phyloP scores from a whole-genome alignment of 345 rosid species.

The Clausena lansium region DNA sequence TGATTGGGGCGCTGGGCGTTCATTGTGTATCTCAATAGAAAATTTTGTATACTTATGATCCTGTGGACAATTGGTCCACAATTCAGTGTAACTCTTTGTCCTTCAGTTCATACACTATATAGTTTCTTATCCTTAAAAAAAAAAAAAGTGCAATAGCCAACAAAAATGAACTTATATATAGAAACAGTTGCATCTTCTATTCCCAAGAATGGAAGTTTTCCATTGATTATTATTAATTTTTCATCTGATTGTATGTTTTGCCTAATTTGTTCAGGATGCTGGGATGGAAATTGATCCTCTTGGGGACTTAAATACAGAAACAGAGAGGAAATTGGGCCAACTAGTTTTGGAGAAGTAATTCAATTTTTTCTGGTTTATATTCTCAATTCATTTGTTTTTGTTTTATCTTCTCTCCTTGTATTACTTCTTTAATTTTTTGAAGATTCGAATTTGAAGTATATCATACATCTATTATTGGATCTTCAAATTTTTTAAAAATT shows the following conservation, averaged over 20 bases:
- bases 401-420: not conserved
- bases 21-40: no score
- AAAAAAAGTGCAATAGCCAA: not conserved
- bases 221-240: not conserved
- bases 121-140: not conserved
- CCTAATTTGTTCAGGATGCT: slow-evolving; percentile 56
- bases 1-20: no score
- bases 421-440: not conserved
- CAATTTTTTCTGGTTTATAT: not conserved
- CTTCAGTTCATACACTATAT: no score
- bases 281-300: slow-evolving; percentile 84
- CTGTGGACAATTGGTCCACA: no score
- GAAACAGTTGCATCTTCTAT: not conserved
- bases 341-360: slow-evolving; percentile 79
- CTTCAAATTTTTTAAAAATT: not conserved
- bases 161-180: not conserved
- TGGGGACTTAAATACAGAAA: slow-evolving; percentile 81
- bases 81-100: no score
- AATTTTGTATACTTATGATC: no score
- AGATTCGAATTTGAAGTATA: not conserved
- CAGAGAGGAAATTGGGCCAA: slow-evolving; percentile 84
- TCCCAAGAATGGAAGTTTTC: not conserved
- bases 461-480: not conserved
- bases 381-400: not conserved
- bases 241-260: not conserved